A percentile compares a stretch with the other conserved stretches of the same genome.
Conservation (phyloP, 129 eudicot genomes). For the Escallonia rubra region DNA sequence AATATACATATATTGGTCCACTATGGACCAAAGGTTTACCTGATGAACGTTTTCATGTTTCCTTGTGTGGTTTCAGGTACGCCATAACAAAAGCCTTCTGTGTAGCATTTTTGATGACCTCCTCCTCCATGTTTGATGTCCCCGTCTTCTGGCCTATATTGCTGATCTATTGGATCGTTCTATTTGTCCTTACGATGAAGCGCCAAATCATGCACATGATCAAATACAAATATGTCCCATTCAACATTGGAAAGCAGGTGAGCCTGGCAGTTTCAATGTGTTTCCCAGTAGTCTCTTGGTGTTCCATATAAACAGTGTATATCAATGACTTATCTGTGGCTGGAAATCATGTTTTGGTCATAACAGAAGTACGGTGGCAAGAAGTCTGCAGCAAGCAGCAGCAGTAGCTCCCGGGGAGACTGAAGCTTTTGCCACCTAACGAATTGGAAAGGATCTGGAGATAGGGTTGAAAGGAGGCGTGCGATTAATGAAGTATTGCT, state of each 20-base stretch:
- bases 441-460: neutral
- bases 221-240: constrained; percentile 77
- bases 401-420: constrained; percentile 47
- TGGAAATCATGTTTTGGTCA: no score
- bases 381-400: constrained; percentile 35
- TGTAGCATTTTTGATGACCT: constrained; percentile 69
- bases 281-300: neutral
- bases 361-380: constrained; percentile 63
- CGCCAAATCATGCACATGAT: constrained; percentile 94
- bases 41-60: neutral
- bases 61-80: constrained; percentile 53
- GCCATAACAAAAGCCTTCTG: constrained; percentile 84
- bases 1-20: no score
- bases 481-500: constrained; percentile 2
- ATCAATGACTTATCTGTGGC: no score
- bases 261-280: neutral
- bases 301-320: neutral
- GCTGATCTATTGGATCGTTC: constrained; percentile 69
- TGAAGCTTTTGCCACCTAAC: constrained; percentile 14
- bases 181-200: constrained; percentile 80
- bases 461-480: constrained; percentile 3
- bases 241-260: constrained; percentile 81
- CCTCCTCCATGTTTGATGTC: constrained; percentile 72
- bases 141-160: constrained; percentile 92
- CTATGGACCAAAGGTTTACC: no score